Conservation (phyloP, 2,329 filamentous ascomycete species). For the Cladophialophora yegresii region DNA sequence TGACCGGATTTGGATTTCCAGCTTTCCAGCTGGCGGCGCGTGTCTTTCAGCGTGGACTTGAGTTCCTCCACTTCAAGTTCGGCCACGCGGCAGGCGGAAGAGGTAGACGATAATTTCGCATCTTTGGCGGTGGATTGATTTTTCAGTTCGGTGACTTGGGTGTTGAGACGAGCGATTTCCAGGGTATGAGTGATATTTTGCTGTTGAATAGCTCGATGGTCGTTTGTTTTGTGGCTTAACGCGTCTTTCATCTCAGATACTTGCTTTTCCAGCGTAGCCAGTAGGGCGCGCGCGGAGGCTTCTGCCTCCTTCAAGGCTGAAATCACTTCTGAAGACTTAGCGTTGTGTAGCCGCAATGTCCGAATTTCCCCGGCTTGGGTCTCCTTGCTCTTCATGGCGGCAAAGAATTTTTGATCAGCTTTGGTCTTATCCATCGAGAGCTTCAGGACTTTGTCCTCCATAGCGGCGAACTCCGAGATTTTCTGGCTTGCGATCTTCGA, state of each 20-base stretch:
- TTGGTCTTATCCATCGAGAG: constrained; percentile 88
- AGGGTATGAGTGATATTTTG: constrained; percentile 70
- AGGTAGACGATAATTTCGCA: constrained; percentile 64
- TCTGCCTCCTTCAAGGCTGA: constrained; percentile 90
- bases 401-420: constrained; percentile 97
- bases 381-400: constrained; percentile 90
- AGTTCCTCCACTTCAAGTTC: constrained; percentile 76
- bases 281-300: constrained; percentile 69
- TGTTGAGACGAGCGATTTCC: constrained; percentile 63
- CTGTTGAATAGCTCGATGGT: constrained; percentile 74
- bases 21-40: constrained; percentile 78
- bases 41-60: constrained; percentile 73
- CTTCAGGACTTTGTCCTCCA: constrained; percentile 76
- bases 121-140: constrained; percentile 76
- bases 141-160: constrained; percentile 75
- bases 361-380: constrained; percentile 78
- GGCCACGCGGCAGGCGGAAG: constrained; percentile 60
- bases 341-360: constrained; percentile 76
- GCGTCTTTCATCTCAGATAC: constrained; percentile 78
- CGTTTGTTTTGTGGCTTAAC: constrained; percentile 67
- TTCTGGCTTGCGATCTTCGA: constrained; percentile 84
- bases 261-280: constrained; percentile 89
- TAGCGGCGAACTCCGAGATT: constrained; percentile 70
- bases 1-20: constrained; percentile 61
- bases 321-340: constrained; percentile 90